phyloP scores from a whole-genome alignment of 805 yeast genomes.

The Barnettozyma botsteinii region DNA sequence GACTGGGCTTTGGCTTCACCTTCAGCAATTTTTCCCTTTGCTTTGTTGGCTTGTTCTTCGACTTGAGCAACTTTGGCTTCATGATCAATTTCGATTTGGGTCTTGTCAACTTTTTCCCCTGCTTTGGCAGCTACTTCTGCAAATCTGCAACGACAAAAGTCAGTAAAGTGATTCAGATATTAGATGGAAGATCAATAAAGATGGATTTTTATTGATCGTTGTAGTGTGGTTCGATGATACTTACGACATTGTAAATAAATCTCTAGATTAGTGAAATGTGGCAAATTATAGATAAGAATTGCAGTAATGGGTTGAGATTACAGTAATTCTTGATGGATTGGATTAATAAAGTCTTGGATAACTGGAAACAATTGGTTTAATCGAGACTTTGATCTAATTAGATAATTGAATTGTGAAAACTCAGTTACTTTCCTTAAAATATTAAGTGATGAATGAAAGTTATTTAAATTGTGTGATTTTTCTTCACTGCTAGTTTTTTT shows the following conservation, averaged over 20 bases:
- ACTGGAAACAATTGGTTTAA: no score
- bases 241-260: conserved; percentile 2
- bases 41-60: conserved; percentile 15
- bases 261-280: not conserved
- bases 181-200: no score
- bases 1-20: conserved; percentile 20
- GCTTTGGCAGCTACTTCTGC: conserved; percentile 14
- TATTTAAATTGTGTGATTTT: no score
- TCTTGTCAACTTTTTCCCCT: conserved; percentile 6
- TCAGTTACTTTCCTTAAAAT: no score
- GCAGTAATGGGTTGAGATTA: not conserved
- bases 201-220: no score
- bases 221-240: not conserved
- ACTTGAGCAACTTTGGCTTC: conserved; percentile 17
- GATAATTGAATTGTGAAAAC: no score
- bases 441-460: no score
- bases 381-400: no score
- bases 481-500: no score
- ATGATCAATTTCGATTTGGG: conserved; percentile 9
- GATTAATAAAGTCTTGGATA: no score
- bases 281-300: not conserved
- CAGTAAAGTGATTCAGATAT: no score
- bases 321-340: no score
- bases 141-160: conserved; percentile 9
- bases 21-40: conserved; percentile 16